These are phyloP conservation scores for Diaporthe batatas DNA, from an alignment of 2,329 filamentous ascomycete species.

Conservation along the genomic window DNA sequence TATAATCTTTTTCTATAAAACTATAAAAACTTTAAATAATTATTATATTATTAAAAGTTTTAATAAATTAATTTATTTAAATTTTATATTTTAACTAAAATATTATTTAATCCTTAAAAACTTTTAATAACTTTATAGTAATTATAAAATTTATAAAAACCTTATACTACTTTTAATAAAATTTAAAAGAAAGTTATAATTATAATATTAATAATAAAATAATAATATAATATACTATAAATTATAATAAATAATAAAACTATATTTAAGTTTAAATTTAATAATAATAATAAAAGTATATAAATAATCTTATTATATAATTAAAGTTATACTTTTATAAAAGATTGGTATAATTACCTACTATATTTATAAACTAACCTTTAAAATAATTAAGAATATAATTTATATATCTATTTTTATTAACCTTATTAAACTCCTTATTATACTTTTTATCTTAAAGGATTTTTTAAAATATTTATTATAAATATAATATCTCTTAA, in stretches of 20 bases:
- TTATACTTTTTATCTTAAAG: not conserved
- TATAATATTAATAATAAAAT: too few relatives aligned
- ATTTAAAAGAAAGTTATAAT: too few relatives aligned
- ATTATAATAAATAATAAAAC: not conserved
- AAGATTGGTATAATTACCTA: not conserved
- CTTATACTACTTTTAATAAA: too few relatives aligned
- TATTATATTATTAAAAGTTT: too few relatives aligned
- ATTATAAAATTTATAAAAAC: too few relatives aligned
- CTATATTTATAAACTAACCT: not conserved
- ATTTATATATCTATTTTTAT: not conserved
- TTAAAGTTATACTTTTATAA: not conserved
- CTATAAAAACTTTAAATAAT: too few relatives aligned
- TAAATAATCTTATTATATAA: not conserved
- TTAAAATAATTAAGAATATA: not conserved
- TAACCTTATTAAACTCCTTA: not conserved
- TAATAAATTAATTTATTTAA: too few relatives aligned
- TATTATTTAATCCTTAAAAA: too few relatives aligned
- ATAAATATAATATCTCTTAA: not conserved
- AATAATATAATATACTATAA: too few relatives aligned
- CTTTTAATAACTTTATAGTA: too few relatives aligned
- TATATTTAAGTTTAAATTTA: not conserved
- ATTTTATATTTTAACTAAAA: too few relatives aligned
- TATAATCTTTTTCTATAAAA: too few relatives aligned
- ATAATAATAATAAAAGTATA: not conserved
- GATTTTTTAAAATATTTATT: not conserved